Conservation (phyloP, 2,329 filamentous ascomycete genomes). For the Huntiella savannae region DNA sequence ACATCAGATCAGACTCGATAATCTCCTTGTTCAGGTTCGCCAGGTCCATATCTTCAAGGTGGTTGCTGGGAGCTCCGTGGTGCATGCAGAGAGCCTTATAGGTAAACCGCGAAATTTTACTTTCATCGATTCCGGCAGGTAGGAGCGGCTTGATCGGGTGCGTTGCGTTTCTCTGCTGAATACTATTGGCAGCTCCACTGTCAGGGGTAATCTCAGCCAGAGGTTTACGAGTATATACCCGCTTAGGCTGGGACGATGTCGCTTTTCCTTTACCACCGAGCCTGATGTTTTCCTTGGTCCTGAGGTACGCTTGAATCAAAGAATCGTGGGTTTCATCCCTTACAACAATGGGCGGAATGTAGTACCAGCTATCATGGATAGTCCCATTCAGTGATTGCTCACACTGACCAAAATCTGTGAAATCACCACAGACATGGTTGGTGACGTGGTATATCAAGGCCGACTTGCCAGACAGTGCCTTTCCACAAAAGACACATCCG, state of each 20-base stretch:
- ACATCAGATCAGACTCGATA: neutral
- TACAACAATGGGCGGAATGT: no score
- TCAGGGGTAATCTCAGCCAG: neutral
- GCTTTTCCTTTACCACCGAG: neutral
- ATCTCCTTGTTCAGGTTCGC: neutral
- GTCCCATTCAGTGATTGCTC: neutral
- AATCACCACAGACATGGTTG: slow-evolving; percentile 27
- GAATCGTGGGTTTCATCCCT: no score
- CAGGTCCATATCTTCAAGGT: neutral
- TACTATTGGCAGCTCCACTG: neutral
- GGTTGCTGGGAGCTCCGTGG: neutral
- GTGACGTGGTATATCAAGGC: slow-evolving; percentile 27
- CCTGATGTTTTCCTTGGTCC: neutral
- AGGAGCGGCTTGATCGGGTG: neutral
- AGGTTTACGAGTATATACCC: neutral
- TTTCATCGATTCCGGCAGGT: neutral
- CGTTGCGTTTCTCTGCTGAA: no score
- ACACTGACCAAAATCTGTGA: slow-evolving; percentile 13
- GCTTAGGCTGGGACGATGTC: neutral
- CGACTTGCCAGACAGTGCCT: slow-evolving; percentile 21
- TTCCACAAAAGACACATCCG: slow-evolving; percentile 22
- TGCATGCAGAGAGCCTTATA: neutral
- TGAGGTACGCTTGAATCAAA: neutral
- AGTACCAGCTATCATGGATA: neutral
- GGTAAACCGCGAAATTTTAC: neutral